These are phyloP conservation scores for Coemansia sp. DNA, from an alignment of 192 early-diverging fungal genomes.

Conservation along the genomic window DNA sequence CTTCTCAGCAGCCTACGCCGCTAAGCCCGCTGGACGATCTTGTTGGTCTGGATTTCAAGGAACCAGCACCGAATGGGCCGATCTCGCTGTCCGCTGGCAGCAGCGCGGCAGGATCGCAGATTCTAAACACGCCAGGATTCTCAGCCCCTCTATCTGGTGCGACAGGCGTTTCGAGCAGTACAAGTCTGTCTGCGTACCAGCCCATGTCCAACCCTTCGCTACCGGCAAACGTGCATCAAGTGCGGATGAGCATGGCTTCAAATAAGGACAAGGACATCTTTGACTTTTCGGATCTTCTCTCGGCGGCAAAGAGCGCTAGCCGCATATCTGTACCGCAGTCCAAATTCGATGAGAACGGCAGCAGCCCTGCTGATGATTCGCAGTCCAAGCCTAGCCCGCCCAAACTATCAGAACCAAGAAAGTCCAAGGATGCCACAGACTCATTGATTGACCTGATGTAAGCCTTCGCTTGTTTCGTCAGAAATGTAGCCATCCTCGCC, in stretches of 20 bases:
- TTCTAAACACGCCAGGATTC: slow-evolving; percentile 25
- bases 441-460: slow-evolving; percentile 6
- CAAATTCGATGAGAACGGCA: background rate
- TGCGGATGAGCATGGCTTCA: slow-evolving; percentile 21
- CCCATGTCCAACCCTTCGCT: slow-evolving; percentile 51
- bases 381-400: background rate
- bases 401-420: background rate
- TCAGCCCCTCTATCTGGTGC: slow-evolving; percentile 11
- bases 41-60: slow-evolving; percentile 34
- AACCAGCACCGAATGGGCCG: slow-evolving; percentile 4
- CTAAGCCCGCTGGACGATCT: slow-evolving; percentile 39
- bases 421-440: slow-evolving; percentile 3
- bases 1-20: background rate
- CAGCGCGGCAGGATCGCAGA: background rate
- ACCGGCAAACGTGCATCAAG: slow-evolving; percentile 39
- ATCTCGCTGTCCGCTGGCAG: slow-evolving; percentile 7
- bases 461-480: background rate
- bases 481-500: no score
- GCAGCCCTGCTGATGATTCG: background rate
- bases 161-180: background rate
- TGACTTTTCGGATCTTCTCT: slow-evolving; percentile 51
- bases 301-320: slow-evolving; percentile 43
- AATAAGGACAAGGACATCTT: slow-evolving; percentile 38
- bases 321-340: slow-evolving; percentile 2
- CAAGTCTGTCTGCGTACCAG: slow-evolving; percentile 12